Evolutionary conservation across 1,284 basidiomycete species (phyloP).

Genomic region (Crepidotus sp.): DNA sequence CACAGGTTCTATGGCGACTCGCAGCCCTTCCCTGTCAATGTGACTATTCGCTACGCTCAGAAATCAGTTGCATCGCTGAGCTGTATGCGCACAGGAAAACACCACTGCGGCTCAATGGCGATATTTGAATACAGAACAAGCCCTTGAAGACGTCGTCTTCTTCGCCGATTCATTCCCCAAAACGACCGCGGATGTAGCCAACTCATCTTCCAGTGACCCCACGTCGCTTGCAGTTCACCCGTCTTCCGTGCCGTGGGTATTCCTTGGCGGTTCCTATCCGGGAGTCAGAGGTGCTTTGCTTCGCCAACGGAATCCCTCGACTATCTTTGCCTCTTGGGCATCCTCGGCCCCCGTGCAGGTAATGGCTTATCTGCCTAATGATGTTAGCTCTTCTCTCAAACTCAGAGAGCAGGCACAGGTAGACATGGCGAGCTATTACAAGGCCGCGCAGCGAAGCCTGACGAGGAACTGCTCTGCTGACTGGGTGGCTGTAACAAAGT

Average conservation of each 20-base stretch:
- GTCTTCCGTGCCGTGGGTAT: conserved; percentile 36
- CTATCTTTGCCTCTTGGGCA: conserved; percentile 41
- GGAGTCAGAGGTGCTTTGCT: conserved; percentile 34
- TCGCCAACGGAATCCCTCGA: conserved; percentile 37
- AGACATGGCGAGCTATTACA: conserved; percentile 44
- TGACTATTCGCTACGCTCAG: conserved; percentile 16
- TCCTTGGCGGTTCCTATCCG: conserved; percentile 42
- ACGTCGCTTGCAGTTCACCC: conserved; percentile 31
- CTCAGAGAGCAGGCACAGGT: conserved; percentile 26
- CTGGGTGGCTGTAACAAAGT: conserved; percentile 39
- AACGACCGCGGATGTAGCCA: neutral
- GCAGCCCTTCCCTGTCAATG: conserved; percentile 42
- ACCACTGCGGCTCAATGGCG: conserved; percentile 46
- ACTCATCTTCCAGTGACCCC: conserved; percentile 18
- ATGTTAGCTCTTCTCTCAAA: neutral
- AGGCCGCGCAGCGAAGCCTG: conserved; percentile 39
- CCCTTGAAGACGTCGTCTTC: conserved; percentile 48
- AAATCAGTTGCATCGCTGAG: neutral
- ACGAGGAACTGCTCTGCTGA: conserved; percentile 46
- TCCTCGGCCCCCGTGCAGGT: conserved; percentile 41
- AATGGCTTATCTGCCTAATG: neutral
- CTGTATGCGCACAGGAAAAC: conserved; percentile 27
- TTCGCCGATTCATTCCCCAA: conserved; percentile 42
- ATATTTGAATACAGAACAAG: conserved; percentile 49
- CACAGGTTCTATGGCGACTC: conserved; percentile 50